Percentiles rank a stretch among this genome's conserved stretches.
These are phyloP conservation scores for Ganoderma multipileum DNA, from an alignment of 1,284 basidiomycete genomes.

Conservation along the genomic window DNA sequence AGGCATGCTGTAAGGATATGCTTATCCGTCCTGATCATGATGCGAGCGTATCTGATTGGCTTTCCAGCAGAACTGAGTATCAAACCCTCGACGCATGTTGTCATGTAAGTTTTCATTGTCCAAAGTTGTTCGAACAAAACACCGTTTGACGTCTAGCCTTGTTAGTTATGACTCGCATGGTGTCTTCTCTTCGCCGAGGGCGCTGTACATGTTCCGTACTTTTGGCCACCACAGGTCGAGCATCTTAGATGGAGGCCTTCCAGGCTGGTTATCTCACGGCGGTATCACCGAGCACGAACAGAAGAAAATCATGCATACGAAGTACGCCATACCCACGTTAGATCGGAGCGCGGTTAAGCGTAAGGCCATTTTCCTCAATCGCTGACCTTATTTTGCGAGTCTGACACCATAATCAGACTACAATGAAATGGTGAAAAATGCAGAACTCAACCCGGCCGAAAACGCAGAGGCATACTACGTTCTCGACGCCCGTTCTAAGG, in stretches of 20 bases:
- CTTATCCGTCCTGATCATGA: slow-evolving; percentile 3
- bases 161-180: slow-evolving; percentile 86
- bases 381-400: slow-evolving; percentile 13
- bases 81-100: slow-evolving; percentile 77
- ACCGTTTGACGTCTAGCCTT: slow-evolving; percentile 18
- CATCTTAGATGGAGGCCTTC: slow-evolving; percentile 89
- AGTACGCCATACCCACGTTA: slow-evolving; percentile 64
- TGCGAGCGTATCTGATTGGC: not conserved
- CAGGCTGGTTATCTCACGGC: slow-evolving; percentile 82
- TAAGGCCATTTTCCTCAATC: slow-evolving; percentile 53
- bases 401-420: slow-evolving; percentile 63
- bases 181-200: slow-evolving; percentile 90
- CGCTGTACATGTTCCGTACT: slow-evolving; percentile 90
- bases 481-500: slow-evolving; percentile 85
- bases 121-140: not conserved
- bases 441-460: slow-evolving; percentile 52
- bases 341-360: slow-evolving; percentile 64
- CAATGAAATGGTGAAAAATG: slow-evolving; percentile 83
- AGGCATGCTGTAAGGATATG: slow-evolving; percentile 74
- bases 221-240: slow-evolving; percentile 89
- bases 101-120: slow-evolving; percentile 56
- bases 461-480: slow-evolving; percentile 70
- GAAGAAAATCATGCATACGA: slow-evolving; percentile 37
- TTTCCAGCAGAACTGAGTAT: slow-evolving; percentile 79
- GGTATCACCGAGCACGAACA: slow-evolving; percentile 64